A percentile compares a stretch with the other conserved stretches of the same genome.
Conservation (phyloP, 306 rosid species). For the Citrullus colocynthis region DNA sequence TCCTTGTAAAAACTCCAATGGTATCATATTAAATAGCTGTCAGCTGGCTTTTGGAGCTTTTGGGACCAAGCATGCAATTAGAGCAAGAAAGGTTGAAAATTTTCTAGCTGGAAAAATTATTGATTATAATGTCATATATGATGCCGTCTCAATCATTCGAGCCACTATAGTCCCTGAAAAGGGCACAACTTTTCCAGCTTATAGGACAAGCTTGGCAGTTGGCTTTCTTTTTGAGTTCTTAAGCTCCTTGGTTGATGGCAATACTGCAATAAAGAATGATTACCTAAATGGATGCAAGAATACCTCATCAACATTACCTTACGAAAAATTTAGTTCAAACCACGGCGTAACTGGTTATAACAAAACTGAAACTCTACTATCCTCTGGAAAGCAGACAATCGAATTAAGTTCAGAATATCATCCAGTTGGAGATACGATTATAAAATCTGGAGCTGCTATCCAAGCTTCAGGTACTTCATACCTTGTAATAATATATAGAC, state of each 20-base stretch:
- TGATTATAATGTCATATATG: conserved; percentile 30
- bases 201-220: conserved; percentile 64
- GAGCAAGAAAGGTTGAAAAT: conserved; percentile 66
- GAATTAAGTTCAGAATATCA: conserved; percentile 29
- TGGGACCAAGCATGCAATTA: conserved; percentile 57
- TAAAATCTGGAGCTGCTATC: conserved; percentile 60
- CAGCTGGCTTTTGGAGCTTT: conserved; percentile 64
- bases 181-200: conserved; percentile 39
- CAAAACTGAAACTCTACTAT: conserved; percentile 25
- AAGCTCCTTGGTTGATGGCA: conserved; percentile 30
- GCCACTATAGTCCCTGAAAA: conserved; percentile 40
- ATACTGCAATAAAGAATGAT: conserved; percentile 13
- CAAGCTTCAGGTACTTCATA: conserved; percentile 78
- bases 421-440: conserved; percentile 62
- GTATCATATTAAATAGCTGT: conserved; percentile 31
- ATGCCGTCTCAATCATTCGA: conserved; percentile 43
- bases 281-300: conserved; percentile 11
- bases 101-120: conserved; percentile 48
- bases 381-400: conserved; percentile 56
- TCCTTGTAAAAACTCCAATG: conserved; percentile 31
- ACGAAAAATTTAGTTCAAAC: conserved; percentile 18
- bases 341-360: conserved; percentile 8
- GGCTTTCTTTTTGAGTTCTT: conserved; percentile 70
- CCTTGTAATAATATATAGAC: neutral
- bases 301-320: neutral